These are phyloP conservation scores for Colletotrichum shisoi DNA, from an alignment of 2,329 filamentous ascomycete species.

Conservation along the genomic window DNA sequence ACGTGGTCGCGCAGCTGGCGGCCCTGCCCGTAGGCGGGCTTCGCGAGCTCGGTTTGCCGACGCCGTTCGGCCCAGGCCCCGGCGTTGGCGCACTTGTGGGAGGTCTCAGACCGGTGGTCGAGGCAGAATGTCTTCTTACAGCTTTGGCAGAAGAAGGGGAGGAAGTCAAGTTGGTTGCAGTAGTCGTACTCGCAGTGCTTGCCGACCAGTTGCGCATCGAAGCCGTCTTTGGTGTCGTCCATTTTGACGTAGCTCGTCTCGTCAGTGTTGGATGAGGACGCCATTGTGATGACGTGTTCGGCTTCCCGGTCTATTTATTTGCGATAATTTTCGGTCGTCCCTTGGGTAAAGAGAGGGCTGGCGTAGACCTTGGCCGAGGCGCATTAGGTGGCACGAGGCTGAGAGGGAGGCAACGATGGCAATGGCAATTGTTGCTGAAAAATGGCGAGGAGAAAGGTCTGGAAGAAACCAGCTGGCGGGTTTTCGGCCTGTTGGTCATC, in stretches of 20 bases:
- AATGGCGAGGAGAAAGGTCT: constrained; percentile 35
- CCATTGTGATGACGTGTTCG: constrained; percentile 53
- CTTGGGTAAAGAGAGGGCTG: background rate
- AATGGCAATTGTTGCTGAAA: constrained; percentile 31
- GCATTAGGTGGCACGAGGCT: constrained; percentile 17
- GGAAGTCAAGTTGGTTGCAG: constrained; percentile 94
- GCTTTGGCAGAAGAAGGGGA: constrained; percentile 92
- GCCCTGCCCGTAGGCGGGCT: constrained; percentile 62
- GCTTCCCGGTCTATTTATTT: constrained; percentile 25
- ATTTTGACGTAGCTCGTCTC: constrained; percentile 72
- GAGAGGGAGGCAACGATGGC: constrained; percentile 5
- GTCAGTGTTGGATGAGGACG: constrained; percentile 59
- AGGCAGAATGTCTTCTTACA: constrained; percentile 88
- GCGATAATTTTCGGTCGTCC: background rate
- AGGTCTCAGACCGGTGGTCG: constrained; percentile 86
- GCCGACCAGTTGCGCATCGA: constrained; percentile 85
- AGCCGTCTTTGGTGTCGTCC: constrained; percentile 60
- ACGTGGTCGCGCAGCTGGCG: constrained; percentile 63
- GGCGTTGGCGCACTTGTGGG: constrained; percentile 72
- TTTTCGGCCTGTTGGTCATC: constrained; percentile 23
- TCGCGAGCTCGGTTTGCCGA: constrained; percentile 62
- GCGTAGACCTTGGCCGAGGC: constrained; percentile 19
- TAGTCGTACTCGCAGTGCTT: constrained; percentile 89
- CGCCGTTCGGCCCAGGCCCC: constrained; percentile 70
- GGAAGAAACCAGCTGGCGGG: constrained; percentile 36